Evolutionary conservation across 208 protist species (phyloP).

Genomic region (Acanthamoeba healyi): DNA sequence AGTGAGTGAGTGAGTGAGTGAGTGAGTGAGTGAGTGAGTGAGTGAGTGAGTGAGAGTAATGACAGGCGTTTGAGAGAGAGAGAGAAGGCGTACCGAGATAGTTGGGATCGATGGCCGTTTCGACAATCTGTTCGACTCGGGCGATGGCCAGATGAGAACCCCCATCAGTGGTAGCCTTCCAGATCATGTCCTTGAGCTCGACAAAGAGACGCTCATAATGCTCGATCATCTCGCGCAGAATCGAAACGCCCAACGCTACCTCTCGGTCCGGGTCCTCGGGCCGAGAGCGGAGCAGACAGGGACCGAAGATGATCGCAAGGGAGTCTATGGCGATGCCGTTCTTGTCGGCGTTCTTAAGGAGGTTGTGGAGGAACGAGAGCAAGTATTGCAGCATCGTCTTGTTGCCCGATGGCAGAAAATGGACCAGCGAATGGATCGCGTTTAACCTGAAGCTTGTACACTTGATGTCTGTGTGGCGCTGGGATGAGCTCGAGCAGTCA

Average conservation of each 20-base stretch:
- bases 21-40: background rate
- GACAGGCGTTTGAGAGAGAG: background rate
- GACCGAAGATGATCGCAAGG: slow-evolving; percentile 15
- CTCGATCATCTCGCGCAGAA: slow-evolving; percentile 26
- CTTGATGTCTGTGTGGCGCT: slow-evolving; percentile 9
- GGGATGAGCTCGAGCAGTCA: no score
- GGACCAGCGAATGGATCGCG: slow-evolving; percentile 6
- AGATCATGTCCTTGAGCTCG: background rate
- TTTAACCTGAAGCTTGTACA: slow-evolving; percentile 35
- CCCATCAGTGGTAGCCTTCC: background rate
- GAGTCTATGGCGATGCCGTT: slow-evolving; percentile 18
- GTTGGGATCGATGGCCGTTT: slow-evolving; percentile 1
- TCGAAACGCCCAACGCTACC: background rate
- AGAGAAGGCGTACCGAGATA: background rate
- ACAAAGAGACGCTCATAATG: slow-evolving; percentile 17
- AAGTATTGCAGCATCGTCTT: slow-evolving; percentile 27
- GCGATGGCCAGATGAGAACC: background rate
- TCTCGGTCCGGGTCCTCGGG: slow-evolving; percentile 9
- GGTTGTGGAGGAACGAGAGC: slow-evolving; percentile 24
- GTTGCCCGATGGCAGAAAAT: slow-evolving; percentile 16
- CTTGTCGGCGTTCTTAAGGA: slow-evolving; percentile 12
- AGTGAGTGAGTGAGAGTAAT: background rate
- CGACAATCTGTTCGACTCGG: slow-evolving; percentile 32
- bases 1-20: background rate
- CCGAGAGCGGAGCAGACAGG: slow-evolving; percentile 8